A percentile compares a stretch with the other conserved stretches of the same genome.
These are phyloP conservation scores for Calophaca sinica DNA, from an alignment of 306 rosid species.

Conservation along the genomic window DNA sequence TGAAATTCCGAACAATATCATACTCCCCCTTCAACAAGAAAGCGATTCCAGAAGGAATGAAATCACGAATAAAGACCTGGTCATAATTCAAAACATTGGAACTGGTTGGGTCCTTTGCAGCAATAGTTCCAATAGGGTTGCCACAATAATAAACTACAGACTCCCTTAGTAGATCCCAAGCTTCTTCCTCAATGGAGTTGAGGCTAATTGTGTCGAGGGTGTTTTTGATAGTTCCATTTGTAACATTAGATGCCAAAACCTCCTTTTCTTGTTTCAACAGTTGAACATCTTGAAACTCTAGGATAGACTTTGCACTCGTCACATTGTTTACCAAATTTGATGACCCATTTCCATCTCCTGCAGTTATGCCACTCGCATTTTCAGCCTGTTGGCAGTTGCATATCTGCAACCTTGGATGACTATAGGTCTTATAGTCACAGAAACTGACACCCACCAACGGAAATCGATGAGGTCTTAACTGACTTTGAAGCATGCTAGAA, in stretches of 20 bases:
- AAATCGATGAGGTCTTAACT: constrained; percentile 39
- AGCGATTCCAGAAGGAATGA: constrained; percentile 90
- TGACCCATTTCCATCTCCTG: constrained; percentile 60
- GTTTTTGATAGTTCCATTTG: constrained; percentile 60
- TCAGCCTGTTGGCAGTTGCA: constrained; percentile 74
- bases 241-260: constrained; percentile 50
- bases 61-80: constrained; percentile 90
- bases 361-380: constrained; percentile 49
- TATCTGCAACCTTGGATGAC: constrained; percentile 44
- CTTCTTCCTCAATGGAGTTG: constrained; percentile 76
- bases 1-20: constrained; percentile 86
- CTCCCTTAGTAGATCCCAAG: constrained; percentile 80
- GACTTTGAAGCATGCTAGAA: constrained; percentile 47
- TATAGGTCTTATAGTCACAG: constrained; percentile 19
- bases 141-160: constrained; percentile 78
- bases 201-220: constrained; percentile 45
- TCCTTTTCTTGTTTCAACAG: constrained; percentile 58
- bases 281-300: constrained; percentile 65
- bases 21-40: constrained; percentile 87
- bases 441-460: constrained; percentile 47
- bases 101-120: constrained; percentile 77
- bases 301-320: constrained; percentile 45
- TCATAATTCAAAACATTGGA: constrained; percentile 79
- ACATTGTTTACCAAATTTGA: constrained; percentile 48
- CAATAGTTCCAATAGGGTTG: constrained; percentile 88